Evolutionary conservation across 2,329 filamentous ascomycete species (phyloP).

Genomic region (Drechslerella dactyloides): DNA sequence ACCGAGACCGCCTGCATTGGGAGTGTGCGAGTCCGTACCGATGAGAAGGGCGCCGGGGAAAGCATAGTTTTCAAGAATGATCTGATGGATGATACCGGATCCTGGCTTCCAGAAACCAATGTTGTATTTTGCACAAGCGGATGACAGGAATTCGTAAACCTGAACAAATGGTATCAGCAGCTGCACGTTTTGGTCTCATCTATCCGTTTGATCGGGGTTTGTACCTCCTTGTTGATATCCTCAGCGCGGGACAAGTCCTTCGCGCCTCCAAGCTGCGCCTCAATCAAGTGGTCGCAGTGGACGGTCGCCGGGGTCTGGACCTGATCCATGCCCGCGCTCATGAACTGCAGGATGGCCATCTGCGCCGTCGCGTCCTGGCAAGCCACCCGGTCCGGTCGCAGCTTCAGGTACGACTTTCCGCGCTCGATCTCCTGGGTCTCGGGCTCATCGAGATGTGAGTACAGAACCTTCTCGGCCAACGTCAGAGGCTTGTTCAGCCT

Average conservation of each 20-base stretch:
- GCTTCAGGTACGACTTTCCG: constrained; percentile 92
- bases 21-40: constrained; percentile 96
- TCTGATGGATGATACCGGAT: constrained; percentile 99
- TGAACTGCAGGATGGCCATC: constrained; percentile 99
- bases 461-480: constrained; percentile 97
- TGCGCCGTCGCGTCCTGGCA: constrained; percentile 99
- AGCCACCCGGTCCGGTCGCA: constrained; percentile 95
- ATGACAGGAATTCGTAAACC: constrained; percentile 95
- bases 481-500: constrained; percentile 92
- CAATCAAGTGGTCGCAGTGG: constrained; percentile 99
- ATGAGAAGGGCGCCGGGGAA: constrained; percentile 98
- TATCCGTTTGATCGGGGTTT: background rate
- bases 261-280: constrained; percentile 88
- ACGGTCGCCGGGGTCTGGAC: constrained; percentile 95
- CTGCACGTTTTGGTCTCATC: background rate
- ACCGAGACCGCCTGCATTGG: constrained; percentile 94
- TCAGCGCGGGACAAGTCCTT: constrained; percentile 93
- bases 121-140: constrained; percentile 97
- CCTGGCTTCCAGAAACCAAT: constrained; percentile 99
- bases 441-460: constrained; percentile 97
- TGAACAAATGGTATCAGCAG: constrained; percentile 5
- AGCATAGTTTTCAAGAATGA: constrained; percentile 97
- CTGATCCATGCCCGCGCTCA: constrained; percentile 95
- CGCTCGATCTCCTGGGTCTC: constrained; percentile 96
- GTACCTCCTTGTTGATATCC: constrained; percentile 87